Evolutionary conservation across 1,284 basidiomycete genomes (phyloP).

Genomic region (Ustilago tritici): DNA sequence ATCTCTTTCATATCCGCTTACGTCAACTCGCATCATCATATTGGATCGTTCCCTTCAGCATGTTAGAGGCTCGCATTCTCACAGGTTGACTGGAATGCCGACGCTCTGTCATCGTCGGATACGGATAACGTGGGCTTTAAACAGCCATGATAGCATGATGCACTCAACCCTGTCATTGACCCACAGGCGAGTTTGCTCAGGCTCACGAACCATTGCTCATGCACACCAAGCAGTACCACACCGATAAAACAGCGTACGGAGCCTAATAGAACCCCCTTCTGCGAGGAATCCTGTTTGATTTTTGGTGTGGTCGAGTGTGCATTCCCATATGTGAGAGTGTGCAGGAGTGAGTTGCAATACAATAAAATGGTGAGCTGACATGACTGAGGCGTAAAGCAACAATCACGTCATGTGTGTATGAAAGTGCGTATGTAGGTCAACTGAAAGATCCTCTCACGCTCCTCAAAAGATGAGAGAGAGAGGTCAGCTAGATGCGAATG

Average conservation of each 20-base stretch:
- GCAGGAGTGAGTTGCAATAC: slow-evolving; percentile 31
- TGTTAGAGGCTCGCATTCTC: neutral
- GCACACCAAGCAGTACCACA: neutral
- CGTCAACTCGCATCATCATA: no score
- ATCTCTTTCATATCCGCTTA: no score
- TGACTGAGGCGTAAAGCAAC: neutral
- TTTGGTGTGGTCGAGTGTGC: slow-evolving; percentile 23
- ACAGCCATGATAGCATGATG: no score
- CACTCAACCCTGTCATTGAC: neutral
- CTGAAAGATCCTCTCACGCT: neutral
- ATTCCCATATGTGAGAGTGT: slow-evolving; percentile 15
- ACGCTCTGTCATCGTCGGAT: no score
- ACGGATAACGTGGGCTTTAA: no score
- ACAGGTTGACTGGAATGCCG: neutral
- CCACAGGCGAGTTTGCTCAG: neutral
- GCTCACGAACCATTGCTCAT: neutral
- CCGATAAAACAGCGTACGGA: slow-evolving; percentile 8
- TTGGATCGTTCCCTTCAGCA: neutral
- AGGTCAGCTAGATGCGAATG: slow-evolving; percentile 19
- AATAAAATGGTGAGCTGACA: slow-evolving; percentile 11
- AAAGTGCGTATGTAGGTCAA: slow-evolving; percentile 3
- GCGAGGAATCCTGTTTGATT: slow-evolving; percentile 41
- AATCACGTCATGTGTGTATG: slow-evolving; percentile 18
- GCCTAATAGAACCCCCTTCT: slow-evolving; percentile 45
- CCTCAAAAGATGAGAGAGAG: neutral